Evolutionary conservation across 2,329 filamentous ascomycete genomes (phyloP), one percentile per base, ranked within the genome.

Genomic region (Colletotrichum orbiculare): DNA sequence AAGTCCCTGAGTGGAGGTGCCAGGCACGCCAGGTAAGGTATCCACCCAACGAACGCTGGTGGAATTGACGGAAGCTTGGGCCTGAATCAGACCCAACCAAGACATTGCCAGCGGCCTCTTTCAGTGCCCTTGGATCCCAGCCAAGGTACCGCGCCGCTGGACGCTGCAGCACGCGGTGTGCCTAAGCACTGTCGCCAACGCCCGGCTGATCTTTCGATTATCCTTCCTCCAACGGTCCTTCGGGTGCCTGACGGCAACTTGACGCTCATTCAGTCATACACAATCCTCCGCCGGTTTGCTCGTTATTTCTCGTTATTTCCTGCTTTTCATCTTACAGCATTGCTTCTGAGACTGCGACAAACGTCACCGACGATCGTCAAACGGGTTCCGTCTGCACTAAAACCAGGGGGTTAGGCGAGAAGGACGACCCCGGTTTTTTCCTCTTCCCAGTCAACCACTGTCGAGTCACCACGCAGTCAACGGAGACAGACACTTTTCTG

Each of bases 361-460:
- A 10, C 43, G 15, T 17, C 43, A n/a, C 54, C 35, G 43, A 46
- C 42, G 43, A 15, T 57, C 54, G 43, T 56, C 43, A 46, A 57
- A 42, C 54, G 41, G 52, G 52, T 5, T 25, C 25, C 25, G 25
- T 25, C 25, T 25, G 25, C 25, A 46, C 9, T 10, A n/a, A 46
- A 15, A 10, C 15, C 43, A 46, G 45, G 50, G 54, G 45, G 12
- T 8, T 35, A 15, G 9, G n/a, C n/a, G 34, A 47, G 47, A 47
- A 56, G 48, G 39, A 34, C 13, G 45, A 43, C 57, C 49, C 54
- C 54, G 54, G 35, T 57, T 57, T 49, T 57, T 57, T 57, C 45
- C 56, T 34, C 17, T 38, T 54, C 58, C 58, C 54, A 55, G 43
- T 12, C 49, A 42, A 56, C 58, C 48, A 53, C 58, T 62, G 58